Evolutionary conservation across 2,329 filamentous ascomycete species (phyloP), one percentile per base, ranked within the genome.

Genomic region (Biscogniauxia marginata): DNA sequence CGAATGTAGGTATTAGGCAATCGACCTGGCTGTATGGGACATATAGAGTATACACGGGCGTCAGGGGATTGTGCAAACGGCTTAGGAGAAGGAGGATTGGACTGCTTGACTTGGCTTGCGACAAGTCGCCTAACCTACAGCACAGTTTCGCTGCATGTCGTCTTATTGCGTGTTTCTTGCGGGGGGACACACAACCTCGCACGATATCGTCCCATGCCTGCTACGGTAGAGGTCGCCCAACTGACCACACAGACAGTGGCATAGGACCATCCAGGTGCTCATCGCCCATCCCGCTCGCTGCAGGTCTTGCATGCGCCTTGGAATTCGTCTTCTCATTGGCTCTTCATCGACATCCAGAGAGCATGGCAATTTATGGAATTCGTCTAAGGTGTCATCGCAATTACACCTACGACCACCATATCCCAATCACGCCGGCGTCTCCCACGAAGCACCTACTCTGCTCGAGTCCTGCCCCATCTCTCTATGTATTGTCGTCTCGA

Each of bases 311-410:
- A 62, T 63, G 49, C 49, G 52, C 50, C 60, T 55, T 49, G 50
- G 54, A 53, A 55, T 51, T 18, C 45, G 58, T 46, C 34, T 46
- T 51, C 48, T 55, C 34, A 69, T 68, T 69, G 65, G 65, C 49
- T 55, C 44, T 55, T 48, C 53, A 23, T 48, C 52, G 62, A 58
- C 58, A 56, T 54, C 58, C 56, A 62, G 59, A 59, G 52, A 65
- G 54, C 50, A 64, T 63, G 62, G 61, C 61, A 68, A 67, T 68
- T 59, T 65, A 65, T 65, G 56, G 60, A 59, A 64, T 60, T 65
- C 65, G 63, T 56, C 60, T 53, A 63, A 63, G 63, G 65, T 68
- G 56, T 52, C 63, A 68, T 68, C 60, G 62, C 61, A 67, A 65
- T 65, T 64, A 65, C 60, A 59, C 65, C 58, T 47, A 55, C 23